These are phyloP conservation scores for Helianthus tuberosus DNA, from an alignment of 129 eudicot species.

Conservation along the genomic window DNA sequence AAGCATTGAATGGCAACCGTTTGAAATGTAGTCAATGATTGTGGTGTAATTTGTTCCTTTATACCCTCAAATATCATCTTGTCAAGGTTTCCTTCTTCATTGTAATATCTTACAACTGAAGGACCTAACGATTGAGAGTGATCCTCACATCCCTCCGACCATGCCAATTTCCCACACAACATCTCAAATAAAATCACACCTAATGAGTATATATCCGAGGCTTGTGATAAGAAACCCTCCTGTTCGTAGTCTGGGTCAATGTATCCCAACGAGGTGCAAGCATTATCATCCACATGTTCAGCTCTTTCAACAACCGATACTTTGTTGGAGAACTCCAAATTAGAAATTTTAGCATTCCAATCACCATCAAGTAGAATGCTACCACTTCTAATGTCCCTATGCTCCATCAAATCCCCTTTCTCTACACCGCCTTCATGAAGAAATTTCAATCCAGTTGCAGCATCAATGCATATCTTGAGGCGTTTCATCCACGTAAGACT, in stretches of 20 bases:
- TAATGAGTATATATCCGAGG: not conserved
- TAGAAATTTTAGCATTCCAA: constrained; percentile 24
- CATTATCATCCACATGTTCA: too few relatives aligned
- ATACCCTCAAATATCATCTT: not conserved
- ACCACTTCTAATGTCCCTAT: constrained; percentile 4
- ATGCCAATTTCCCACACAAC: not conserved
- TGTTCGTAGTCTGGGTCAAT: not conserved
- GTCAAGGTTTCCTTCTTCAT: not conserved
- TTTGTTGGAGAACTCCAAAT: too few relatives aligned
- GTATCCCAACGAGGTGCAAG: not conserved
- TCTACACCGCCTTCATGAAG: not conserved
- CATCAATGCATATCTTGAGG: constrained; percentile 3
- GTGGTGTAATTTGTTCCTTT: constrained; percentile 4
- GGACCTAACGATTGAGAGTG: not conserved
- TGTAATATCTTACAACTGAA: not conserved
- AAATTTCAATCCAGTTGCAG: not conserved
- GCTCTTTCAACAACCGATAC: too few relatives aligned
- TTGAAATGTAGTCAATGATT: not conserved
- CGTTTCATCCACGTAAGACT: constrained; percentile 6
- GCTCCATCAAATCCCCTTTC: not conserved
- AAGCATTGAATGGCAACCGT: not conserved
- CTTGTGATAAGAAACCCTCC: not conserved
- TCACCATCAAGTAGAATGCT: constrained; percentile 9
- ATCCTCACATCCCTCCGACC: not conserved
- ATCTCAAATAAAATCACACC: constrained; percentile 1